A percentile compares a stretch with the other conserved stretches of the same genome.
Evolutionary conservation across 768 basidiomycete genomes (phyloP).

Genomic region (Rhizopogon vulgaris): DNA sequence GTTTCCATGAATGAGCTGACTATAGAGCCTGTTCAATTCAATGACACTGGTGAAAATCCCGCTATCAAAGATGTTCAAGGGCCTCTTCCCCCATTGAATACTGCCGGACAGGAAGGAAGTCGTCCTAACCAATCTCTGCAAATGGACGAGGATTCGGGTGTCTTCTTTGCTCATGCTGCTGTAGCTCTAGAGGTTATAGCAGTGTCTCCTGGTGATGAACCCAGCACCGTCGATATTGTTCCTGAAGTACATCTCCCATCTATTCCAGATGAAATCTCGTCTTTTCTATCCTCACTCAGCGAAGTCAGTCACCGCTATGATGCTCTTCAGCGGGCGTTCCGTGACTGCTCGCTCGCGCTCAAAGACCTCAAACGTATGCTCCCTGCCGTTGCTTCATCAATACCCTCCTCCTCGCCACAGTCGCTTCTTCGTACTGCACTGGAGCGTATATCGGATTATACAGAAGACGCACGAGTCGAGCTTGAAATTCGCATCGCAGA

Average conservation of each 20-base stretch:
- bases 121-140: not conserved
- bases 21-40: not conserved
- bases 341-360: constrained; percentile 64
- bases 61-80: not conserved
- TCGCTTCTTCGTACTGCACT: constrained; percentile 44
- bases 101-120: not conserved
- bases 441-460: constrained; percentile 62
- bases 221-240: not conserved
- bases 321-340: constrained; percentile 53
- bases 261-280: constrained; percentile 10
- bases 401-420: not conserved
- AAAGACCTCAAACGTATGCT: constrained; percentile 42
- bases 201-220: not conserved
- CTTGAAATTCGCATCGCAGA: constrained; percentile 75
- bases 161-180: not conserved
- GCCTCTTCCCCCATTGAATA: too few species aligned
- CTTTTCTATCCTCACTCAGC: constrained; percentile 42
- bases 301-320: constrained; percentile 51
- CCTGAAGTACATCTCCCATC: not conserved
- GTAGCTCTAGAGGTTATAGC: not conserved
- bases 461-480: constrained; percentile 77
- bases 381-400: not conserved
- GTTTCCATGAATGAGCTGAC: not conserved
- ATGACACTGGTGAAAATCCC: not conserved
- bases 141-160: not conserved